phyloP scores from a whole-genome alignment of 1,139 yeast genomes.

The Hyphopichia wangnamkhiaoensis region DNA sequence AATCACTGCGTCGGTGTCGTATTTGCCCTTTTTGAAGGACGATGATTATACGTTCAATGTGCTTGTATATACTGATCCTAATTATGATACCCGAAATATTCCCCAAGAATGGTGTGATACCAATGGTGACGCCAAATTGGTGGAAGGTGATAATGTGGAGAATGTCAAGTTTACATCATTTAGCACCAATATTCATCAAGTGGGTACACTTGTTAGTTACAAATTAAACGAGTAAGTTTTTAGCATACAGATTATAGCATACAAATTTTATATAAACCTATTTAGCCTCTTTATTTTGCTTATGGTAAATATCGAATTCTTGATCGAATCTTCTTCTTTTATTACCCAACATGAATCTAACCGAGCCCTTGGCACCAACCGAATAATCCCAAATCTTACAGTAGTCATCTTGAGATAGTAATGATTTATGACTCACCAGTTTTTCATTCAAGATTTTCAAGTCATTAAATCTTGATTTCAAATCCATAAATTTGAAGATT shows the following conservation, averaged over 20 bases:
- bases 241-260: no score
- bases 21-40: constrained; percentile 71
- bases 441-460: constrained; percentile 36
- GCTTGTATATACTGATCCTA: constrained; percentile 78
- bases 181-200: constrained; percentile 66
- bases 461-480: constrained; percentile 46
- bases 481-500: constrained; percentile 48
- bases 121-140: constrained; percentile 53
- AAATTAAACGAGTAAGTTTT: constrained; percentile 24
- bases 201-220: constrained; percentile 79
- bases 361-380: constrained; percentile 46
- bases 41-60: constrained; percentile 82
- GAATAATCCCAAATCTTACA: constrained; percentile 50
- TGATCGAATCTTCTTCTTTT: constrained; percentile 45
- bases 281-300: constrained; percentile 4
- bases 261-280: no score
- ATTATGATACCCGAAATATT: constrained; percentile 49
- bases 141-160: constrained; percentile 58
- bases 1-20: constrained; percentile 84
- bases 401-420: constrained; percentile 48
- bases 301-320: constrained; percentile 27
- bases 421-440: constrained; percentile 39
- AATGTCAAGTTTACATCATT: constrained; percentile 71
- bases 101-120: constrained; percentile 90
- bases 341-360: constrained; percentile 57